Conservation (phyloP, 2,329 filamentous ascomycete species). For the Paraconiothyrium sp. region DNA sequence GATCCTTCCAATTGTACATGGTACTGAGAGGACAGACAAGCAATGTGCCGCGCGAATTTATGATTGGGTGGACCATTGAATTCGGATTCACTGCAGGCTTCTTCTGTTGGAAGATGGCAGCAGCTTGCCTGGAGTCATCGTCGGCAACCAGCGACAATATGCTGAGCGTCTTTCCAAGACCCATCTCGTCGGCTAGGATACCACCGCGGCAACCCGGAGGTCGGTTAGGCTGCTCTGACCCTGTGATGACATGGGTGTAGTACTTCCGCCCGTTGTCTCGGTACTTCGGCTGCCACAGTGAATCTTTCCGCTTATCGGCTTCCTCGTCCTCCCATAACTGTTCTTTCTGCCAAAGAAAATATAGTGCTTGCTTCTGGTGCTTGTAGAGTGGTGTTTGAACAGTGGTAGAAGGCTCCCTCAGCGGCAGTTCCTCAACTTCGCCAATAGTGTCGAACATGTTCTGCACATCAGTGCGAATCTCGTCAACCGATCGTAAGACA, state of each 20-base stretch:
- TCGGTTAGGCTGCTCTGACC: constrained; percentile 49
- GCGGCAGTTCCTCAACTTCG: constrained; percentile 77
- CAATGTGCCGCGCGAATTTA: constrained; percentile 81
- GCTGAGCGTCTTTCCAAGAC: constrained; percentile 70
- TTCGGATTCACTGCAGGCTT: constrained; percentile 52
- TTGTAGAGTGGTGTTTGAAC: constrained; percentile 73
- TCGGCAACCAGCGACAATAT: constrained; percentile 80
- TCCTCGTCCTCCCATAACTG: constrained; percentile 67
- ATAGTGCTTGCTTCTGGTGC: constrained; percentile 90
- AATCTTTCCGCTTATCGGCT: constrained; percentile 71
- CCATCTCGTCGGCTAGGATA: constrained; percentile 63
- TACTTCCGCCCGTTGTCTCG: constrained; percentile 65
- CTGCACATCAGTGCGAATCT: constrained; percentile 84
- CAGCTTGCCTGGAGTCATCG: constrained; percentile 65
- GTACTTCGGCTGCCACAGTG: constrained; percentile 77
- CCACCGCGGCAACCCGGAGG: constrained; percentile 54
- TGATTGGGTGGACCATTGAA: constrained; percentile 42
- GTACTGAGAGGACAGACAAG: constrained; percentile 91
- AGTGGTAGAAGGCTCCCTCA: constrained; percentile 73
- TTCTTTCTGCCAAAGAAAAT: constrained; percentile 86
- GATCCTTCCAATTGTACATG: constrained; percentile 92
- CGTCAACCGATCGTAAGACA: constrained; percentile 75
- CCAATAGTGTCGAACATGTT: constrained; percentile 87
- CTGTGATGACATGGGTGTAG: constrained; percentile 89
- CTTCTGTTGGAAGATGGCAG: constrained; percentile 68